These are phyloP conservation scores for Schwanniomyces yamadae DNA, from an alignment of 805 yeast genomes.

Conservation along the genomic window DNA sequence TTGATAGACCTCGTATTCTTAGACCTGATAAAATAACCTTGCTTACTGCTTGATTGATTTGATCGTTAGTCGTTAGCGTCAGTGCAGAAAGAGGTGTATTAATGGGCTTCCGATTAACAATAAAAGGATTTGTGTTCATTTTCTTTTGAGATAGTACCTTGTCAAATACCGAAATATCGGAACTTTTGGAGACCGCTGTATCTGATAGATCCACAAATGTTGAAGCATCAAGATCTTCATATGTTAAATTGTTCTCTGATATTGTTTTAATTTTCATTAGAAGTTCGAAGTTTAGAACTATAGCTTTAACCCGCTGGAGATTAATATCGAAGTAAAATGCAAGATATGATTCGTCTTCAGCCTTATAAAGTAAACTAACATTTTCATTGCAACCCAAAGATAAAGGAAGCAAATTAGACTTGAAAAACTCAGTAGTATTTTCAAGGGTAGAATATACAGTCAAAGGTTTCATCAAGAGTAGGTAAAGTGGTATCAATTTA, in stretches of 20 bases:
- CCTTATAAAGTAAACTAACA: constrained; percentile 20
- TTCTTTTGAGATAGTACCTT: constrained; percentile 32
- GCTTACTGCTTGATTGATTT: constrained; percentile 31
- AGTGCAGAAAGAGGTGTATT: constrained; percentile 15
- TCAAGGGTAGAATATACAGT: constrained; percentile 20
- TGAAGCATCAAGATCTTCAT: constrained; percentile 2
- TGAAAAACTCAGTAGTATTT: constrained; percentile 20
- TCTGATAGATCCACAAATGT: constrained; percentile 4
- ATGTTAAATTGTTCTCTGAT: constrained; percentile 5
- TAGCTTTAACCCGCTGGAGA: constrained; percentile 14
- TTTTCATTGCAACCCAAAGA: constrained; percentile 4
- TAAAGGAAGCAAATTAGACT: constrained; percentile 13
- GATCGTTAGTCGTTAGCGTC: constrained; percentile 24
- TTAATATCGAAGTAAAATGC: constrained; percentile 23
- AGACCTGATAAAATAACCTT: constrained; percentile 41
- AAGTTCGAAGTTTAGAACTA: constrained; percentile 18
- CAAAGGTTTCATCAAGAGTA: constrained; percentile 18
- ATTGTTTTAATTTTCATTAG: constrained; percentile 9
- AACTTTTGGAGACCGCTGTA: constrained; percentile 4
- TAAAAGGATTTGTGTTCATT: constrained; percentile 15
- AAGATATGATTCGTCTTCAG: constrained; percentile 12
- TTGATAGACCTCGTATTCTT: constrained; percentile 39
- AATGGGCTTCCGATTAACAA: constrained; percentile 7
- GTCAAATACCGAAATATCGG: constrained; percentile 31
- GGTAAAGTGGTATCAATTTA: constrained; percentile 22